Percentiles rank a stretch among this genome's conserved stretches.
phyloP scores from a whole-genome alignment of 331 rosid genomes.

The Cydonia oblonga region DNA sequence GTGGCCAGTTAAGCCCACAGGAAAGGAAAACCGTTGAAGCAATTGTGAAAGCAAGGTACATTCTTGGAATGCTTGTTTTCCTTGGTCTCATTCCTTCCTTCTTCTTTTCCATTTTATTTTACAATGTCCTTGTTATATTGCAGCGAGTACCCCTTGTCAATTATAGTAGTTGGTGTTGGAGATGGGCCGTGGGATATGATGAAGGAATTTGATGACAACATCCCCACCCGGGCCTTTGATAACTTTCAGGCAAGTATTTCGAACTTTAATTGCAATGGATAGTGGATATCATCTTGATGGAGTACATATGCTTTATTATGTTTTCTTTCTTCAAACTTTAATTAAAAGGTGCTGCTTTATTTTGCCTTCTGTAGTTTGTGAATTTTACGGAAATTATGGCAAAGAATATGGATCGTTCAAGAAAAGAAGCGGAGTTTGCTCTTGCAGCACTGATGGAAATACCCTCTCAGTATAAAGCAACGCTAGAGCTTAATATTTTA shows the following conservation, averaged over 20 bases:
- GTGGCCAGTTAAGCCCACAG: conserved; percentile 77
- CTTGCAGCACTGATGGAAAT: conserved; percentile 91
- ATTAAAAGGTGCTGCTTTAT: not conserved
- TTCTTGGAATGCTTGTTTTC: conserved; percentile 3
- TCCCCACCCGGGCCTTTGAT: conserved; percentile 88
- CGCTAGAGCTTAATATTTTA: conserved; percentile 61
- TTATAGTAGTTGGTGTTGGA: conserved; percentile 88
- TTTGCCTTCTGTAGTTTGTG: conserved; percentile 56
- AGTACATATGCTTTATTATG: not conserved
- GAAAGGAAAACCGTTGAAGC: conserved; percentile 82
- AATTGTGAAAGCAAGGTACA: conserved; percentile 88
- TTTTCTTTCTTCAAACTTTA: conserved; percentile 1
- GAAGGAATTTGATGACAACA: conserved; percentile 87
- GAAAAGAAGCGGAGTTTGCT: conserved; percentile 87
- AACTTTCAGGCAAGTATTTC: conserved; percentile 68
- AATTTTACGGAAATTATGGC: conserved; percentile 89
- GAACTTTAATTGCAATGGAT: not conserved
- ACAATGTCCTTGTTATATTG: conserved; percentile 11
- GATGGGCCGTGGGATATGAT: conserved; percentile 99
- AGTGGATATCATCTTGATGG: conserved; percentile 3
- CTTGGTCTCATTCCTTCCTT: not conserved
- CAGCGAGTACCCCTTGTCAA: conserved; percentile 76
- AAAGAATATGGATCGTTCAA: conserved; percentile 52
- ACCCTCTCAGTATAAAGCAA: conserved; percentile 87
- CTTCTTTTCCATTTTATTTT: not conserved